These are phyloP conservation scores for Beauveria caledonica DNA, from an alignment of 2,329 filamentous ascomycete genomes.

Conservation along the genomic window DNA sequence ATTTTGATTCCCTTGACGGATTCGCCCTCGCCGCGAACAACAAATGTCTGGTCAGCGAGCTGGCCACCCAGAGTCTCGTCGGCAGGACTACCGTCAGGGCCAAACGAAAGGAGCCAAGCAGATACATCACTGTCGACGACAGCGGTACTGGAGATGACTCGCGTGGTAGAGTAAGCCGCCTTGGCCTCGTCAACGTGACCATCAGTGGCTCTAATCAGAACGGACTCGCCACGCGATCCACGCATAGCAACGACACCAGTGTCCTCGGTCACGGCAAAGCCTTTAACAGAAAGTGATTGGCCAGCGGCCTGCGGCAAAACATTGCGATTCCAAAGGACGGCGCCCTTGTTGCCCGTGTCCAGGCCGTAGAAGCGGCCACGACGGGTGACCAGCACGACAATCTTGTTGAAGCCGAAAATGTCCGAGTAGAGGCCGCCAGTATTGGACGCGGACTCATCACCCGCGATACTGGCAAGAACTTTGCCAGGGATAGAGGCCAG, in stretches of 20 bases:
- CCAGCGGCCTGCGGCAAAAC: slow-evolving; percentile 48
- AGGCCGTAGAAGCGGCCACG: slow-evolving; percentile 74
- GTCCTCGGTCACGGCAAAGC: slow-evolving; percentile 53
- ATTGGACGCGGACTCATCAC: slow-evolving; percentile 40
- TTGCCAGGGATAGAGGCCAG: slow-evolving; percentile 60
- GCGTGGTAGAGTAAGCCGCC: slow-evolving; percentile 24
- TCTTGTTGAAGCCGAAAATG: slow-evolving; percentile 81
- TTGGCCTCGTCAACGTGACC: slow-evolving; percentile 43
- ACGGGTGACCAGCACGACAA: slow-evolving; percentile 71
- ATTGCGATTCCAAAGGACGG: slow-evolving; percentile 66
- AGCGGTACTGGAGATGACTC: slow-evolving; percentile 31
- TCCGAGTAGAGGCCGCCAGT: slow-evolving; percentile 51
- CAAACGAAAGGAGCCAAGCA: slow-evolving; percentile 47
- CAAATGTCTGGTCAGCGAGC: slow-evolving; percentile 45
- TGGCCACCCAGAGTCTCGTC: slow-evolving; percentile 36
- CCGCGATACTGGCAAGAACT: slow-evolving; percentile 56
- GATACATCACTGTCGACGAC: slow-evolving; percentile 44
- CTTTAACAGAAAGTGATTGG: slow-evolving; percentile 57
- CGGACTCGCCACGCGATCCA: slow-evolving; percentile 52
- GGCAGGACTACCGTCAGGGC: slow-evolving; percentile 37
- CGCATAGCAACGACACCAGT: slow-evolving; percentile 50
- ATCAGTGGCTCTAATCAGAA: slow-evolving; percentile 45
- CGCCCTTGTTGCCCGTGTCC: slow-evolving; percentile 65
- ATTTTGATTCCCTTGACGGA: slow-evolving; percentile 50
- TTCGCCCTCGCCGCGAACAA: slow-evolving; percentile 41